phyloP scores from a whole-genome alignment of 1,139 yeast genomes.

The Magnusiomyces tetraspermus region DNA sequence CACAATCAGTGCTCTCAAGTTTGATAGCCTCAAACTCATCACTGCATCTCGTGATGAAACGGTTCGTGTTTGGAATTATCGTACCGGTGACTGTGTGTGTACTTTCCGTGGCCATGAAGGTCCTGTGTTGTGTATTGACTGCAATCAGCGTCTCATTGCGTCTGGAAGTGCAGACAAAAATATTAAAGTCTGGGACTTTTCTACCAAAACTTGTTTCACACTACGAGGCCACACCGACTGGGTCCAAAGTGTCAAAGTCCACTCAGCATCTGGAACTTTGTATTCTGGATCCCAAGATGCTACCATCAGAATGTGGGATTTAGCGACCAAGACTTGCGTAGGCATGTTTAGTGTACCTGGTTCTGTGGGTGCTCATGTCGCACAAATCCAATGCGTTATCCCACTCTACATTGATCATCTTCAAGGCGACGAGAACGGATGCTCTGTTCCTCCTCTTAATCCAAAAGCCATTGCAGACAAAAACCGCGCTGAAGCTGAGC shows the following conservation, averaged over 20 bases:
- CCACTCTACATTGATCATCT: constrained; percentile 58
- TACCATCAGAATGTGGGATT: constrained; percentile 91
- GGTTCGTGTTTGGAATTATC: constrained; percentile 91
- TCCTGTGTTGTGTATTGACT: constrained; percentile 66
- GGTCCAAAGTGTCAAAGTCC: constrained; percentile 84
- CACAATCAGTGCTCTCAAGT: constrained; percentile 74
- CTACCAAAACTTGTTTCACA: constrained; percentile 83
- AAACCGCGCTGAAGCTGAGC: neutral
- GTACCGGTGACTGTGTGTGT: constrained; percentile 86
- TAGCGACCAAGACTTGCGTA: constrained; percentile 67
- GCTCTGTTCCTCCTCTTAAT: constrained; percentile 18
- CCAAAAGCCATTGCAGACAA: constrained; percentile 19
- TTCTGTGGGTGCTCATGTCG: constrained; percentile 22
- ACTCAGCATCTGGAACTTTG: constrained; percentile 64
- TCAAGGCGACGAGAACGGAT: too few species aligned
- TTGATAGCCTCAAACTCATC: constrained; percentile 80
- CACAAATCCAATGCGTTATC: constrained; percentile 84
- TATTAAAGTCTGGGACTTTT: constrained; percentile 94
- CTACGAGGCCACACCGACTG: constrained; percentile 88
- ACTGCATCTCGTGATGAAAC: constrained; percentile 90
- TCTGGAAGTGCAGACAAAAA: constrained; percentile 90
- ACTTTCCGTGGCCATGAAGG: constrained; percentile 90
- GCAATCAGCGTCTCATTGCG: constrained; percentile 71
- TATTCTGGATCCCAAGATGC: constrained; percentile 89
- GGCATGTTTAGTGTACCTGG: constrained; percentile 54